Conservation (phyloP, 306 rosid species). For the Vicia villosa region DNA sequence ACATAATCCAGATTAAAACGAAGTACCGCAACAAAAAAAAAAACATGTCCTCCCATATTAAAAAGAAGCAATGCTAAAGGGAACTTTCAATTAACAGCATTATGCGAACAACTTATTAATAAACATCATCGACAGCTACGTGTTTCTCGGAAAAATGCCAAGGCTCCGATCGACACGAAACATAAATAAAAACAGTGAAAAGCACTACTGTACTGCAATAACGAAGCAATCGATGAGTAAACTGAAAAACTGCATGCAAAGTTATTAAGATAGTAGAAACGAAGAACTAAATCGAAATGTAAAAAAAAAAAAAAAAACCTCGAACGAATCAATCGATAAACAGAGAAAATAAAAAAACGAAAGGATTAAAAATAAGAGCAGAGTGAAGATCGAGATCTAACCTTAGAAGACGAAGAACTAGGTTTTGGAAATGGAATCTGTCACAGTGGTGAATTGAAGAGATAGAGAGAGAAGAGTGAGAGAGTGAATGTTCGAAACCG, state of each 20-base stretch:
- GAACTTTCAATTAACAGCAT: constrained; percentile 25
- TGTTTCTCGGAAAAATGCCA: no score
- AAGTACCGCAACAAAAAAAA: not conserved
- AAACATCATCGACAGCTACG: not conserved
- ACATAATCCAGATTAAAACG: not conserved
- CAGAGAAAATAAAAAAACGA: not conserved
- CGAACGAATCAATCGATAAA: constrained; percentile 44
- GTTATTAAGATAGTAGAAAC: not conserved
- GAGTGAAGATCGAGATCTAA: constrained; percentile 31
- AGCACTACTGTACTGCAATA: not conserved
- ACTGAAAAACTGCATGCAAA: constrained; percentile 18
- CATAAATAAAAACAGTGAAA: constrained; percentile 20
- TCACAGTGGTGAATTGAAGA: constrained; percentile 24
- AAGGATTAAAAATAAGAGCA: not conserved
- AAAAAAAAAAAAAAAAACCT: constrained; percentile 25
- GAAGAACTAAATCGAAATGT: not conserved
- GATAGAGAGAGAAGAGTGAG: constrained; percentile 20
- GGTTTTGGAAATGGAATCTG: constrained; percentile 55
- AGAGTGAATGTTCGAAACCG: constrained; percentile 63
- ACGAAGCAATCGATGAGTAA: constrained; percentile 1
- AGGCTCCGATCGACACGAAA: not conserved
- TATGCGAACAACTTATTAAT: constrained; percentile 1
- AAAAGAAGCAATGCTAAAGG: not conserved
- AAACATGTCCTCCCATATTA: not conserved
- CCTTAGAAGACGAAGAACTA: constrained; percentile 24